phyloP scores from a whole-genome alignment of 2,329 filamentous ascomycete genomes.

The Trichoderma polysporum region DNA sequence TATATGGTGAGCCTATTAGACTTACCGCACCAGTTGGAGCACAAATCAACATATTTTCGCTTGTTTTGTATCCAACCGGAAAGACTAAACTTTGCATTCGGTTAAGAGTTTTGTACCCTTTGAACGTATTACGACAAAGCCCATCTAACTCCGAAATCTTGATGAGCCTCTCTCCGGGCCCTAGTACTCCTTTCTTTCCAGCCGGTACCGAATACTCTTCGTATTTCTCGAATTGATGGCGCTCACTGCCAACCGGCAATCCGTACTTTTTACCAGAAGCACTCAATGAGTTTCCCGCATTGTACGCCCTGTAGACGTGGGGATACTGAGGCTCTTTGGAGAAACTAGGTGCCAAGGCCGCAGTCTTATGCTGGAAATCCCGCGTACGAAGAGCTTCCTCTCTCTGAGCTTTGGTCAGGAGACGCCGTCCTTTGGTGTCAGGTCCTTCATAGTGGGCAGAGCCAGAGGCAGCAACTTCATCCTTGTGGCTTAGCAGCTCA shows the following conservation, averaged over 20 bases:
- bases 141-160: slow-evolving; percentile 82
- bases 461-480: slow-evolving; percentile 59
- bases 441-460: slow-evolving; percentile 34
- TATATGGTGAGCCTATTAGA: slow-evolving; percentile 22
- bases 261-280: slow-evolving; percentile 78
- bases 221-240: slow-evolving; percentile 72
- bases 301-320: slow-evolving; percentile 84
- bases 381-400: slow-evolving; percentile 73
- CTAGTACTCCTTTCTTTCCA: slow-evolving; percentile 71
- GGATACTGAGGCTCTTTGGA: slow-evolving; percentile 78
- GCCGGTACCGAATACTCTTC: slow-evolving; percentile 90
- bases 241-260: slow-evolving; percentile 72
- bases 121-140: slow-evolving; percentile 87
- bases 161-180: slow-evolving; percentile 71
- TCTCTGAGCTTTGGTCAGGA: slow-evolving; percentile 75
- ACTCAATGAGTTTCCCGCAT: slow-evolving; percentile 82
- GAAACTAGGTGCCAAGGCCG: slow-evolving; percentile 67
- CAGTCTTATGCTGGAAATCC: slow-evolving; percentile 81
- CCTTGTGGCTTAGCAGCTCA: slow-evolving; percentile 77
- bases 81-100: slow-evolving; percentile 98
- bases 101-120: slow-evolving; percentile 88
- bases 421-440: slow-evolving; percentile 43
- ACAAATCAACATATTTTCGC: slow-evolving; percentile 98
- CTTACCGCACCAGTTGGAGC: slow-evolving; percentile 86
- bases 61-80: slow-evolving; percentile 91